Base-by-base conservation (phyloP, 495 filamentous ascomycete genomes). In the Haplographium delicatum region DNA sequence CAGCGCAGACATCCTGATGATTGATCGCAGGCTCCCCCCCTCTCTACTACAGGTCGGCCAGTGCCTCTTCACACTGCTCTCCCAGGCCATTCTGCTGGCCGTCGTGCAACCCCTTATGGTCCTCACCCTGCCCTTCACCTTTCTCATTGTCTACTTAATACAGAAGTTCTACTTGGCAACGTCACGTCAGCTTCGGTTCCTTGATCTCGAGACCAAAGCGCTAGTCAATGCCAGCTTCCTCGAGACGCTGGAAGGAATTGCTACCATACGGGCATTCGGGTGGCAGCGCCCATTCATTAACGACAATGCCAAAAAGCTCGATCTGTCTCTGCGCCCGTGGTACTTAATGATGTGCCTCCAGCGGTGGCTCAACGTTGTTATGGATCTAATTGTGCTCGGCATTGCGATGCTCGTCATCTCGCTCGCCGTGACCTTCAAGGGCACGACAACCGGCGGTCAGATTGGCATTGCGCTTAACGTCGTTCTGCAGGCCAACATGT, bases 151-250 rank as follows among this genome's bases (percentile, higher is more conserved):
- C 9, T 82, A 75, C 54, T 43, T 71, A 13, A 68, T 84, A 9
- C 78, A 84, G 56, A 78, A 76, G 46, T 68, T 73, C 30, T 84
- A 84, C 51, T 67, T 84, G 26, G 72, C 74, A 15, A 84, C 80
- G 4, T 82, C 78, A 1, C 71, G 78, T 4, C 80, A 81, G 53
- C 56, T 84, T 10, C 72, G 80, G 30, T 67, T 78, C 39, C 60
- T 84, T 15, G 79, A 82, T 18, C 65, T 83, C 5, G 80, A 84
- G 60, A 68, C 73, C 13, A 68, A 60, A 37, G 7, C 39, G 5
- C 15, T 4, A 25, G 39, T 42, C 7, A 5, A 7, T 18, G 18
- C 39, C 18, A 42, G 13, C 39, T 42, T 42, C 19, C 15, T 42
- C 5, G 39, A 42, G 15, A 15, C 39, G 33, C 5, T 35, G 5